Percentiles rank a stretch among this genome's conserved stretches.
These are phyloP conservation scores for Gymnopus androsaceus DNA, from an alignment of 1,284 basidiomycete genomes.

Conservation along the genomic window DNA sequence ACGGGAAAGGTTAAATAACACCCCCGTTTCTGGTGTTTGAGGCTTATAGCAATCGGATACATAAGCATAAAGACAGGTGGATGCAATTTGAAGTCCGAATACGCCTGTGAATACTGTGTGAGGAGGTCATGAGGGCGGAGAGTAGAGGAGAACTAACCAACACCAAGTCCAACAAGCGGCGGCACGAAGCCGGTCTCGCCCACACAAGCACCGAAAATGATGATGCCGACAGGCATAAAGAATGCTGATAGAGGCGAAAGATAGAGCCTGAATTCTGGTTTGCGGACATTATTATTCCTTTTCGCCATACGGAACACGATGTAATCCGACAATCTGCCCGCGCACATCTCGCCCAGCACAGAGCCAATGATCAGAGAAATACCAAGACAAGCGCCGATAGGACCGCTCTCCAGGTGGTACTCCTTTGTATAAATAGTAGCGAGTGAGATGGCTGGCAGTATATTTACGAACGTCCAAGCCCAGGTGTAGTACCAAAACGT, in stretches of 20 bases:
- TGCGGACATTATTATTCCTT: not conserved
- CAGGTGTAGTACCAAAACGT: constrained; percentile 38
- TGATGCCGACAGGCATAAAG: not conserved
- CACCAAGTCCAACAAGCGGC: not conserved
- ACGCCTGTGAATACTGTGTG: too few relatives aligned
- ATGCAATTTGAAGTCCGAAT: not conserved
- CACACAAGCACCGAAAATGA: not conserved
- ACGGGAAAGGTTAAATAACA: not conserved
- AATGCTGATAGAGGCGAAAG: not conserved
- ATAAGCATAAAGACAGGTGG: not conserved
- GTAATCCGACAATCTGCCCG: constrained; percentile 35
- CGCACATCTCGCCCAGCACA: constrained; percentile 34
- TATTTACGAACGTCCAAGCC: constrained; percentile 34
- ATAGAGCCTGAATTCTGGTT: not conserved
- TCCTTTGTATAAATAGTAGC: constrained; percentile 34
- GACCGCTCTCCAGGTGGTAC: constrained; percentile 35
- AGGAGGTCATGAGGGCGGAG: too few relatives aligned
- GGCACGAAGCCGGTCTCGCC: not conserved
- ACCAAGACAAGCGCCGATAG: constrained; percentile 38
- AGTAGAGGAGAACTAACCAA: too few relatives aligned
- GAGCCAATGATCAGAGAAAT: constrained; percentile 36
- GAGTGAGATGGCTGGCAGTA: constrained; percentile 36
- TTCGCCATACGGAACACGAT: constrained; percentile 30
- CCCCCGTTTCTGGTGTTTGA: not conserved
- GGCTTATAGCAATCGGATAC: not conserved